Conservation (phyloP, 1,284 basidiomycete species). For the Tremellales sp. region DNA sequence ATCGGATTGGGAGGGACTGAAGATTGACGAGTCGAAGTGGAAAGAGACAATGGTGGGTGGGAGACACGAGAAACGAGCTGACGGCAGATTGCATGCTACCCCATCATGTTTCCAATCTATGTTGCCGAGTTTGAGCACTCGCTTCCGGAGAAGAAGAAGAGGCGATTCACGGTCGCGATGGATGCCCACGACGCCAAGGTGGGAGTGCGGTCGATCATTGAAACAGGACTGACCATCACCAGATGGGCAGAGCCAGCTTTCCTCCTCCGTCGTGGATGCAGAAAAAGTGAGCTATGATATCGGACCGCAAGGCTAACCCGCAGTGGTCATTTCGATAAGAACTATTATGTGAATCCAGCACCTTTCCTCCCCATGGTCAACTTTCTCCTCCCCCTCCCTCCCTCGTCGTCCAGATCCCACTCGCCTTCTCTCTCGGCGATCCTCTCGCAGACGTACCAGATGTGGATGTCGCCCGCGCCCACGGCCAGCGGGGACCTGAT, state of each 20-base stretch:
- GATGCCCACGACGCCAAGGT: constrained; percentile 40
- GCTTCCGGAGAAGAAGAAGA: constrained; percentile 17
- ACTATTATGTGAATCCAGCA: constrained; percentile 37
- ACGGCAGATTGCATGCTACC: constrained; percentile 41
- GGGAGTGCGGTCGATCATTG: constrained; percentile 3
- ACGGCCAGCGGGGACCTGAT: constrained; percentile 7
- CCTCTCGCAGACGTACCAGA: constrained; percentile 20
- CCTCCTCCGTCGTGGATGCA: constrained; percentile 30
- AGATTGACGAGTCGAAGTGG: constrained; percentile 29
- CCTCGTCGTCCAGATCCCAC: constrained; percentile 1
- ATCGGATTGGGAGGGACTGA: constrained; percentile 18
- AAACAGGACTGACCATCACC: constrained; percentile 1
- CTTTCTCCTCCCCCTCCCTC: constrained; percentile 17
- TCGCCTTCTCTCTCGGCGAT: constrained; percentile 2
- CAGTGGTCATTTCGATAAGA: constrained; percentile 25
- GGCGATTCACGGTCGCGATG: constrained; percentile 36
- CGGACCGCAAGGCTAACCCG: neutral
- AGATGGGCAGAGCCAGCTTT: constrained; percentile 33
- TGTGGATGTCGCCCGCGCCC: constrained; percentile 36
- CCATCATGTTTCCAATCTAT: constrained; percentile 46
- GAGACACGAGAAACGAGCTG: neutral
- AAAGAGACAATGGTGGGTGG: constrained; percentile 36
- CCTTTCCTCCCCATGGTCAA: constrained; percentile 30
- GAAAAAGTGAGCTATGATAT: constrained; percentile 15
- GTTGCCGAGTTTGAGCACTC: constrained; percentile 42